Conservation (phyloP, 305 asterid species). For the Rubia peregrina region DNA sequence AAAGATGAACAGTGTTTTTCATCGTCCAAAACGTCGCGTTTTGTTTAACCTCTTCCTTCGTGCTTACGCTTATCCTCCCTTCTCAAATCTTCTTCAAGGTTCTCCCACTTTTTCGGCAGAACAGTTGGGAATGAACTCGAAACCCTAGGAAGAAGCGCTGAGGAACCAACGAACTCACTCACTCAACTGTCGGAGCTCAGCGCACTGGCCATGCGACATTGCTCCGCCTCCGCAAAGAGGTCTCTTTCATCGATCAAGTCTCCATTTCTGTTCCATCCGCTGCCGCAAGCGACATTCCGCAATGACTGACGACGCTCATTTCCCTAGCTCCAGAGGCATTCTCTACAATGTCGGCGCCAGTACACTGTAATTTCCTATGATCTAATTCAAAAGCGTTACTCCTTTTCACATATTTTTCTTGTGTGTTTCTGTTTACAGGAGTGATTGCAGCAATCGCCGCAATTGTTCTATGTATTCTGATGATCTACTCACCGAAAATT, state of each 20-base stretch:
- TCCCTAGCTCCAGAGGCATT: constrained; percentile 47
- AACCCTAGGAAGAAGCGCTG: constrained; percentile 9
- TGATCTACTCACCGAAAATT: not conserved
- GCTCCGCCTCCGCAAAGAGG: constrained; percentile 39
- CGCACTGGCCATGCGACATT: constrained; percentile 48
- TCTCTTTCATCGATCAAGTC: constrained; percentile 5
- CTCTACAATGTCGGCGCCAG: constrained; percentile 88
- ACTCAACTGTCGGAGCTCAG: constrained; percentile 21
- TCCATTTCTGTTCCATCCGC: constrained; percentile 8
- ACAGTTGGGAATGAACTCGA: constrained; percentile 3
- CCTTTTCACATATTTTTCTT: not conserved
- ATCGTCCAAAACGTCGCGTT: no score
- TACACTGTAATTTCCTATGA: constrained; percentile 7
- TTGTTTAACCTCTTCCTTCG: no score
- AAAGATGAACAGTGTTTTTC: no score
- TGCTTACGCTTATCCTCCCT: no score
- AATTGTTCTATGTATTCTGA: not conserved
- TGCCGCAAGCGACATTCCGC: no score
- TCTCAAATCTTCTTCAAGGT: no score
- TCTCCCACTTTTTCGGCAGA: no score
- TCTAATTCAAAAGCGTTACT: no score
- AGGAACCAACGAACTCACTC: not conserved
- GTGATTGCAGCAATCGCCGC: constrained; percentile 54
- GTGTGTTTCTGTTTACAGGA: constrained; percentile 44
- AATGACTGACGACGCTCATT: constrained; percentile 32